These are phyloP conservation scores for Aspergillus aculeatus DNA, from an alignment of 2,329 filamentous ascomycete genomes.

Conservation along the genomic window DNA sequence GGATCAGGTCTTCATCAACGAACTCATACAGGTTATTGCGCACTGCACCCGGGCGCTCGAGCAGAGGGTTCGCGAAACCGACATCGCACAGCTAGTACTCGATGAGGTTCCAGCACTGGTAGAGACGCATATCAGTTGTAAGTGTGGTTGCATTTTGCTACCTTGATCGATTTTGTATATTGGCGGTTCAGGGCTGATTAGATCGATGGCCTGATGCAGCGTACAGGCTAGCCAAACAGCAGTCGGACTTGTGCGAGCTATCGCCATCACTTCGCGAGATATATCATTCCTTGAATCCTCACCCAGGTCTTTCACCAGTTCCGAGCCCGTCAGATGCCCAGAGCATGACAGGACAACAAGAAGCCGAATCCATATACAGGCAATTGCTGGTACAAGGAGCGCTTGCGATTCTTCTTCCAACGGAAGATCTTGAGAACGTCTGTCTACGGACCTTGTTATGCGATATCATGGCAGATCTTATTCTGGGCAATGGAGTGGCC, in stretches of 20 bases:
- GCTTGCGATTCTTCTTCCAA: constrained; percentile 80
- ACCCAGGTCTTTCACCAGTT: constrained; percentile 76
- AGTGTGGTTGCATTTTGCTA: constrained; percentile 19
- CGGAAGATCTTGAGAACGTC: constrained; percentile 85
- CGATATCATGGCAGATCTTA: constrained; percentile 86
- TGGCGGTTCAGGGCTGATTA: constrained; percentile 20
- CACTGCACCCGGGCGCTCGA: constrained; percentile 88
- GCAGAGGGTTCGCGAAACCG: constrained; percentile 76
- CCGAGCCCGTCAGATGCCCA: constrained; percentile 57
- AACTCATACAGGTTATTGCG: constrained; percentile 85
- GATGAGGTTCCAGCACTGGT: constrained; percentile 85
- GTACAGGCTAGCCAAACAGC: constrained; percentile 66
- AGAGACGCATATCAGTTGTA: constrained; percentile 77
- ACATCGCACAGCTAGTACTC: constrained; percentile 77
- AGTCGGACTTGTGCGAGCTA: constrained; percentile 59
- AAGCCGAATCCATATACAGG: constrained; percentile 80
- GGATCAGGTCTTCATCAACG: constrained; percentile 82
- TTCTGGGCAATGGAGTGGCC: constrained; percentile 77
- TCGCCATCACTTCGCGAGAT: constrained; percentile 63
- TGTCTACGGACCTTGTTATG: constrained; percentile 80
- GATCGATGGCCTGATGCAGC: constrained; percentile 49
- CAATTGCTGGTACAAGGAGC: constrained; percentile 82
- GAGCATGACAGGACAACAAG: constrained; percentile 60
- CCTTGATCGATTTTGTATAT: background rate
- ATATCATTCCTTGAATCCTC: constrained; percentile 80